A percentile compares a stretch with the other conserved stretches of the same genome.
Evolutionary conservation across 202 grass and related monocot genomes (phyloP).

Genomic region (Elaeis oleifera): DNA sequence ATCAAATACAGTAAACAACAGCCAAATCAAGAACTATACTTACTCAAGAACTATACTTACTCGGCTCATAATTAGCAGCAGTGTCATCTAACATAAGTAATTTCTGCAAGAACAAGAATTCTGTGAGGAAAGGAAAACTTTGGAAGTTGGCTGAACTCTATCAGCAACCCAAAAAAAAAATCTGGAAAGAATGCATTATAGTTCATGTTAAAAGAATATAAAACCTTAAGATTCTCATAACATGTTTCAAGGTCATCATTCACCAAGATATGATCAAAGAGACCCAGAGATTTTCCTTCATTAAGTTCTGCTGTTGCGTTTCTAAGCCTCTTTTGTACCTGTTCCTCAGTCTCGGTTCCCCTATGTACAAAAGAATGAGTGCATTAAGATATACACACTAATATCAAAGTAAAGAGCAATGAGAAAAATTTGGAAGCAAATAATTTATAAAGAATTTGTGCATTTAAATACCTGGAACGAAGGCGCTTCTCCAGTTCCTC

Average conservation of each 20-base stretch:
- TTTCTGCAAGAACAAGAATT: constrained; percentile 42
- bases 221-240: constrained; percentile 86
- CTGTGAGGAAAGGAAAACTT: constrained; percentile 10
- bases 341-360: constrained; percentile 84
- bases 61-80: constrained; percentile 30
- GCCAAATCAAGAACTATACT: constrained; percentile 21
- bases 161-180: background rate
- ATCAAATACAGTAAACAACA: constrained; percentile 20
- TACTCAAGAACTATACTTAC: constrained; percentile 50
- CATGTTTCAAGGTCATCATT: constrained; percentile 93
- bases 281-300: constrained; percentile 54
- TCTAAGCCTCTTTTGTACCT: constrained; percentile 74
- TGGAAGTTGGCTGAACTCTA: background rate
- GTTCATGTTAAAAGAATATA: too few species aligned
- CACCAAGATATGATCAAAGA: constrained; percentile 75
- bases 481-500: constrained; percentile 95
- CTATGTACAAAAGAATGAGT: constrained; percentile 30
- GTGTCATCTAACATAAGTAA: constrained; percentile 53
- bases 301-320: constrained; percentile 83
- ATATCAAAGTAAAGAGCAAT: background rate
- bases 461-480: constrained; percentile 63
- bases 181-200: constrained; percentile 2
- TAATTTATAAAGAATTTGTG: constrained; percentile 17
- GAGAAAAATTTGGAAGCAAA: too few species aligned
- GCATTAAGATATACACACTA: constrained; percentile 16